These are phyloP conservation scores for Calamus simplicifolius DNA, from an alignment of 176 grass and related monocot species.

Conservation along the genomic window DNA sequence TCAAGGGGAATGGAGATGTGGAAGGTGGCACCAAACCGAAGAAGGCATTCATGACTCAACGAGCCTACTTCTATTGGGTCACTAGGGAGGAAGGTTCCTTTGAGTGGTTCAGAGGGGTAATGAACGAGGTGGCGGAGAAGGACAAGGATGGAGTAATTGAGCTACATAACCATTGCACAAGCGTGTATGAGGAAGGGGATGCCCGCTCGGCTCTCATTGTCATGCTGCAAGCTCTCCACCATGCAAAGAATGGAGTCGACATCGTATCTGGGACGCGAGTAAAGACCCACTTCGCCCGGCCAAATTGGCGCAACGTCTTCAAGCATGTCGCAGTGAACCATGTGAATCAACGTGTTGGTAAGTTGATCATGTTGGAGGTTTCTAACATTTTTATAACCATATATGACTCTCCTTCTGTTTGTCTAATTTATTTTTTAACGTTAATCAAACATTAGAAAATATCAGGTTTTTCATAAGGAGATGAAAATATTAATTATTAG, in stretches of 20 bases:
- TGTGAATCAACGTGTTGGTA: slow-evolving; percentile 50
- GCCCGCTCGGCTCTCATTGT: slow-evolving; percentile 69
- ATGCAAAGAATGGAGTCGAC: slow-evolving; percentile 90
- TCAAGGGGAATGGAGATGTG: slow-evolving; percentile 11
- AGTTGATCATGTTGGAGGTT: not conserved
- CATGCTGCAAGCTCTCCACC: slow-evolving; percentile 89
- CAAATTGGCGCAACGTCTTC: slow-evolving; percentile 73
- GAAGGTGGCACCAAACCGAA: not conserved
- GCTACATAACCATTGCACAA: slow-evolving; percentile 98
- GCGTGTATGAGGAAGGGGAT: slow-evolving; percentile 86
- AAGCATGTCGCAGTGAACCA: slow-evolving; percentile 67
- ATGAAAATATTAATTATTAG: too few relatives aligned
- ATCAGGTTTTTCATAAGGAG: too few relatives aligned
- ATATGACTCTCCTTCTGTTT: too few relatives aligned
- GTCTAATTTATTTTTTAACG: too few relatives aligned
- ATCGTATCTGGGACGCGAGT: slow-evolving; percentile 79
- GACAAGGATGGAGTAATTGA: slow-evolving; percentile 55
- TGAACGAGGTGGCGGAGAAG: slow-evolving; percentile 87
- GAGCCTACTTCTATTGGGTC: slow-evolving; percentile 96
- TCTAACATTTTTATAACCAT: too few relatives aligned
- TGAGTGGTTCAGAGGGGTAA: slow-evolving; percentile 95
- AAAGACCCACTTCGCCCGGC: slow-evolving; percentile 74
- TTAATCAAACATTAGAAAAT: too few relatives aligned
- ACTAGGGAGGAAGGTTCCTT: slow-evolving; percentile 78
- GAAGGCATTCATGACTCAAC: slow-evolving; percentile 50